Evolutionary conservation across 306 rosid species (phyloP), one percentile per base, ranked within the genome.

Genomic region (Cucurbita argyrosperma): DNA sequence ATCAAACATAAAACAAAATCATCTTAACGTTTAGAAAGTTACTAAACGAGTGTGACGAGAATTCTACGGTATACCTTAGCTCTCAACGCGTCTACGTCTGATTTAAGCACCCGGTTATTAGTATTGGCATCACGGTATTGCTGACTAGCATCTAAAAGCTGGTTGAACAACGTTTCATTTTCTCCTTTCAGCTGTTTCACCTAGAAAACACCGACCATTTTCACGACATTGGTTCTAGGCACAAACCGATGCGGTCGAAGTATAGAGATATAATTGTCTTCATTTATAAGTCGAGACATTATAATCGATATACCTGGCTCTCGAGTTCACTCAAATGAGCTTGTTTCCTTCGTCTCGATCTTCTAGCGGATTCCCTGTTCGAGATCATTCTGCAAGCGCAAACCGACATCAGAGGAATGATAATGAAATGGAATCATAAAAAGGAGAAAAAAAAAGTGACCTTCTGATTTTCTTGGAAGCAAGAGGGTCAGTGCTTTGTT

Each of bases 21-120:
- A 3, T 3, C 51, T 40, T 43, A 14, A 2, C 18, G 1, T 0
- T 14, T 50, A 5, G 18, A 13, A 62, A 62, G 14, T 49, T 8
- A 5, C 10, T 5, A 8, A 43, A 43, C 3, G 10, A 43, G 47
- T 43, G 0, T 43, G 9, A 43, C 1, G 14, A 5, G 4, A 21
- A 56, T 4, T 38, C 1, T 11, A 3, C 1, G 14, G 9, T 62
- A 37, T 86, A 89, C 97, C 97, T 85, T 95, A 35, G 99, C 99
- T 85, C 96, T 95, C 82, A 95, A 71, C 8, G 97, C 99, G 80
- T 95, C 97, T 26, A 95, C 97, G 42, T 77, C 82, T 51, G 99
- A 89, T 86, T 87, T 89, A 6, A 91, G 85, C 38, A 95, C 97
- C 51, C 93, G 80, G 56, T 91, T 91, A 67, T 87, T 81, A 0